Percentiles rank a stretch among this genome's conserved stretches.
These are phyloP conservation scores for Osmanthus fragrans DNA, from an alignment of 257 asterid genomes.

Conservation along the genomic window DNA sequence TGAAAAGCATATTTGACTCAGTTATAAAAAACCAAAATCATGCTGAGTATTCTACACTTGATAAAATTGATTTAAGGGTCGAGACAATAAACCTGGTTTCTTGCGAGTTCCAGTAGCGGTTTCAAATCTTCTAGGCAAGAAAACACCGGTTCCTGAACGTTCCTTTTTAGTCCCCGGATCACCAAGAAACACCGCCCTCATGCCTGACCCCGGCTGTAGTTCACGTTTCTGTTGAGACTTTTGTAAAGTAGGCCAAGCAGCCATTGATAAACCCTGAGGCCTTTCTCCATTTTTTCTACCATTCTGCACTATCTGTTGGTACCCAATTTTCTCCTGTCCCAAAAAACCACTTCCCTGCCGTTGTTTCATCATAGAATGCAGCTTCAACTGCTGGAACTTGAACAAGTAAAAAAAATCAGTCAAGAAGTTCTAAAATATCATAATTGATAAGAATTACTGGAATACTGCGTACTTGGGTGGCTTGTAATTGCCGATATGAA, in stretches of 20 bases:
- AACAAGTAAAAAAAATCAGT: not conserved
- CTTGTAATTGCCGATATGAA: not conserved
- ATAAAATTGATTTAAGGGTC: not conserved
- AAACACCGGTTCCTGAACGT: constrained; percentile 87
- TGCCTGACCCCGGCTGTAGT: constrained; percentile 47
- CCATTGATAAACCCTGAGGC: not conserved
- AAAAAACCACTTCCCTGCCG: not conserved
- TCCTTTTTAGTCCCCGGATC: constrained; percentile 50
- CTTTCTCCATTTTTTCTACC: not conserved
- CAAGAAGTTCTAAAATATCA: not conserved
- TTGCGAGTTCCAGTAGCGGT: constrained; percentile 42
- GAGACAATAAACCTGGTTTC: constrained; percentile 46
- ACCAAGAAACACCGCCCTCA: constrained; percentile 66
- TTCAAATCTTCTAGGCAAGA: constrained; percentile 59
- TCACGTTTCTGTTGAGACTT: constrained; percentile 28
- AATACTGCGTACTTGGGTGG: not conserved
- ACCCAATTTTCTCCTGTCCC: not conserved
- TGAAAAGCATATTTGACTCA: no score
- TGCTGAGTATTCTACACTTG: not conserved
- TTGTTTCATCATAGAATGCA: not conserved
- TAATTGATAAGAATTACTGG: not conserved
- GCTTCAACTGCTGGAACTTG: constrained; percentile 2
- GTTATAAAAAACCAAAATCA: not conserved
- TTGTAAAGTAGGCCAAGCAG: constrained; percentile 23
- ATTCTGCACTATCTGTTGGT: not conserved